Base-by-base conservation (phyloP, 2,329 filamentous ascomycete species). In the Botrytis galanthina region DNA sequence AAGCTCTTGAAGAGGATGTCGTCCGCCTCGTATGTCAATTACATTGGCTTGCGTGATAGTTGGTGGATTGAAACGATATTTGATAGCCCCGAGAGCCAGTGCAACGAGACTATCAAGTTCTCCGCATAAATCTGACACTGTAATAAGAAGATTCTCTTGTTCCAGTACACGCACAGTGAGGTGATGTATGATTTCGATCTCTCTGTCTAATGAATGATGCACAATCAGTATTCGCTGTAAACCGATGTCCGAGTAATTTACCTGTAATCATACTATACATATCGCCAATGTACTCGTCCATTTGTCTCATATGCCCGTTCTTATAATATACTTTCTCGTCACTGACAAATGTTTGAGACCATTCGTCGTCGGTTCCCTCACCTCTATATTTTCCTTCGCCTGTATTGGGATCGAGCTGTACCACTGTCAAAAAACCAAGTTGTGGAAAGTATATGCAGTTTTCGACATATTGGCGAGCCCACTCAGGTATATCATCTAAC, bases 401-500 rank as follows among this genome's bases (percentile, higher is more conserved):
- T 2, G 87, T 89, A 1, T 84, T 81, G 22, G 85, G 83, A 77
- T 94, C 88, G 5, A 91, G 82, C 2, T 87, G 87, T 26, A 97
- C 90, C 0, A 92, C 90, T 3, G 94, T 92, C 54, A 98, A 87
- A 80, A 98, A 99, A 0, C 96, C 96, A 54, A 98, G 88, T 79
- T 97, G 94, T 0, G 95, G 95, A 75, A 97, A 92, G 81, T 96
- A 97, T 29, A 96, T 92, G 75, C 97, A 97, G 72, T 95, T 95
- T 48, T 87, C 85, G 22, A 91, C 83, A 74, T 87, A 85, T 44
- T 82, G 80, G 39, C 81, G 81, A 29, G 86, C 85, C 85, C 87
- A 86, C 74, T 87, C 85, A 1, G 94, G 91, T 32, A 96, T 84
- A 1, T 86, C 85, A 22, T 82, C 81, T 0, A 88, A 87, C 73